phyloP scores from a whole-genome alignment of 768 basidiomycete genomes.

The Daedalea quercina region DNA sequence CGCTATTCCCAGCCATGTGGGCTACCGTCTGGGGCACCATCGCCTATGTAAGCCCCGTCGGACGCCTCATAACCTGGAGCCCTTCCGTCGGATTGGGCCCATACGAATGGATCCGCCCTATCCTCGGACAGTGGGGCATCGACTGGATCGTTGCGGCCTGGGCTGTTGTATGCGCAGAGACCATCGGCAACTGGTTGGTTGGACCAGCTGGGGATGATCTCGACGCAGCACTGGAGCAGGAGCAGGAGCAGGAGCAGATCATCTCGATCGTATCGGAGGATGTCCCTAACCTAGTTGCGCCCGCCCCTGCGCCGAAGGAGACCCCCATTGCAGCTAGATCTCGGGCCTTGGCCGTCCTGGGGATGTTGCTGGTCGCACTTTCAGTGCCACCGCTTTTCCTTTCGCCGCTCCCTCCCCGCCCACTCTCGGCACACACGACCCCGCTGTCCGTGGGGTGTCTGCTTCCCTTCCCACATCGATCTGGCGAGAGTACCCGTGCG shows the following conservation, averaged over 20 bases:
- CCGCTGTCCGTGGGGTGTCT: slow-evolving; percentile 62
- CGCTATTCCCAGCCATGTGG: slow-evolving; percentile 69
- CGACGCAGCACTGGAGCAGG: background rate
- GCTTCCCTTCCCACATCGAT: slow-evolving; percentile 42
- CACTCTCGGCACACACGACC: slow-evolving; percentile 34
- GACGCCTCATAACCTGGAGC: slow-evolving; percentile 68
- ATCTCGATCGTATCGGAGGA: slow-evolving; percentile 11
- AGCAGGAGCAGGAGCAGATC: background rate
- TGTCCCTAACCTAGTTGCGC: background rate
- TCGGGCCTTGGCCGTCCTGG: slow-evolving; percentile 30
- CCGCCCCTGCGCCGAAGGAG: slow-evolving; percentile 3
- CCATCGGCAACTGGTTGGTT: slow-evolving; percentile 52
- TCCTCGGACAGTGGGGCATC: slow-evolving; percentile 50
- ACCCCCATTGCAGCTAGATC: background rate
- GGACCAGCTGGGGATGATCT: slow-evolving; percentile 20
- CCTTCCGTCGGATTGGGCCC: slow-evolving; percentile 44
- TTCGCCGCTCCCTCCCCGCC: slow-evolving; percentile 33
- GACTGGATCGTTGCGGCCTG: slow-evolving; percentile 77
- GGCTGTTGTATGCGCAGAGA: slow-evolving; percentile 59
- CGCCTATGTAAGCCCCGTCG: slow-evolving; percentile 56
- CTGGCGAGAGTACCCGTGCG: slow-evolving; percentile 28
- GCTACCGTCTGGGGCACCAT: slow-evolving; percentile 49
- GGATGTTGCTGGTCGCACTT: slow-evolving; percentile 34
- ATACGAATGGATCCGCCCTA: slow-evolving; percentile 60
- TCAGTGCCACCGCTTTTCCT: slow-evolving; percentile 50